phyloP scores from a whole-genome alignment of 1,139 yeast genomes.

The Blastobotrys malaysiensis region DNA sequence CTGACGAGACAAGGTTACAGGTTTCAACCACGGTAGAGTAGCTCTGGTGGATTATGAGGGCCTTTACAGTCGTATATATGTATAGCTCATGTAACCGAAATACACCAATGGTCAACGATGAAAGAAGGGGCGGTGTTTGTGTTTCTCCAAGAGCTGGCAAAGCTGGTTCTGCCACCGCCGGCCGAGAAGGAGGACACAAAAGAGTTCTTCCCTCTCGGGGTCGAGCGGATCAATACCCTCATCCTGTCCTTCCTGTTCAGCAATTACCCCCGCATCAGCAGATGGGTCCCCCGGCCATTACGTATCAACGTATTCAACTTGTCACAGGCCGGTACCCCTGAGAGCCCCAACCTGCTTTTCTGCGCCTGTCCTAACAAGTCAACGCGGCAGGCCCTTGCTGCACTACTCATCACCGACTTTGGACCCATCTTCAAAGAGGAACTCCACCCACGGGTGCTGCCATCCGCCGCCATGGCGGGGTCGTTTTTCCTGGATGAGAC shows the following conservation, averaged over 20 bases:
- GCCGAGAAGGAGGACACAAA: background rate
- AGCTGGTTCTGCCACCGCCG: background rate
- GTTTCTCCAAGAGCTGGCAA: background rate
- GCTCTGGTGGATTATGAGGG: too few relatives aligned
- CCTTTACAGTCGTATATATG: background rate
- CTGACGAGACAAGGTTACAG: background rate
- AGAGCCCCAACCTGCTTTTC: background rate
- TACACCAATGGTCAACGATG: background rate
- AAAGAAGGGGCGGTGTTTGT: background rate
- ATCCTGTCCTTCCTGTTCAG: background rate
- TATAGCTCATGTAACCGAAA: background rate
- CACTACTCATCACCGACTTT: background rate
- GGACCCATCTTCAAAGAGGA: background rate
- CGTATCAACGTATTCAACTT: background rate
- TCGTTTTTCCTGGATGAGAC: background rate
- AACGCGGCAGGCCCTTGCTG: too few relatives aligned
- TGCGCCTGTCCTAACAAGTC: background rate
- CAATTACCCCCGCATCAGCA: background rate
- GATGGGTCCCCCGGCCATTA: background rate
- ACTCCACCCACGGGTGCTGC: background rate
- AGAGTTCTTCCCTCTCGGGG: background rate
- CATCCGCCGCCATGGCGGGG: background rate
- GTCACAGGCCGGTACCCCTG: background rate
- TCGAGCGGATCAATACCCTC: background rate
- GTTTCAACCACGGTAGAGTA: too few relatives aligned